Conservation (phyloP, 768 basidiomycete genomes). For the Mycena rebaudengoi region DNA sequence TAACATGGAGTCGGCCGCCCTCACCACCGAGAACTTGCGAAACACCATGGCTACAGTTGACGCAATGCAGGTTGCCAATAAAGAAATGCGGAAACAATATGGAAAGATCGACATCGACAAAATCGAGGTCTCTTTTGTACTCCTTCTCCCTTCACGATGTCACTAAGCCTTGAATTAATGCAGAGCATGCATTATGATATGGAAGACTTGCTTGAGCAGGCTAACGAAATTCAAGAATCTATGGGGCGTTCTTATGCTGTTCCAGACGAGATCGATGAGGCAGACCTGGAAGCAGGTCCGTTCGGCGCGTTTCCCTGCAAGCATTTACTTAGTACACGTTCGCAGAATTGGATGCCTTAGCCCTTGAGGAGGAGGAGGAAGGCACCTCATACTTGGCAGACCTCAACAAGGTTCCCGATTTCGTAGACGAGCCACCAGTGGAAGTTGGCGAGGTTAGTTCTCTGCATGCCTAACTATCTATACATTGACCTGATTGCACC, state of each 20-base stretch:
- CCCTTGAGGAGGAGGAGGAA: conserved; percentile 92
- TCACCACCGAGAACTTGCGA: conserved; percentile 96
- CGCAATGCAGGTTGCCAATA: conserved; percentile 95
- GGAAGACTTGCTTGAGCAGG: conserved; percentile 96
- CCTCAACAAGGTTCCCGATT: conserved; percentile 89
- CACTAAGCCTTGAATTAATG: neutral
- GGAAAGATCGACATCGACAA: conserved; percentile 98
- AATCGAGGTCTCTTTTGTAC: conserved; percentile 82
- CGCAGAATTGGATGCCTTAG: conserved; percentile 91
- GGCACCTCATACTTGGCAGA: conserved; percentile 89
- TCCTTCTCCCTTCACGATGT: neutral
- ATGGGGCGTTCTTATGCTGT: conserved; percentile 94
- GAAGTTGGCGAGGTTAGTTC: conserved; percentile 67
- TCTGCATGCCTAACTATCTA: neutral
- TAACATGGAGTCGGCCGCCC: conserved; percentile 97
- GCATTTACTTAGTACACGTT: neutral
- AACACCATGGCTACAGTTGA: conserved; percentile 99
- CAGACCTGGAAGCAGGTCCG: conserved; percentile 94
- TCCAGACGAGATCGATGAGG: conserved; percentile 97
- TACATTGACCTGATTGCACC: neutral
- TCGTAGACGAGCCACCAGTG: conserved; percentile 87
- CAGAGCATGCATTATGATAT: conserved; percentile 97
- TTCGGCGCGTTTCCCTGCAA: neutral
- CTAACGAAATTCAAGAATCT: conserved; percentile 97
- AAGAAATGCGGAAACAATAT: conserved; percentile 96